These are phyloP conservation scores for Panaeolus cyanescens DNA, from an alignment of 768 basidiomycete species.

Conservation along the genomic window DNA sequence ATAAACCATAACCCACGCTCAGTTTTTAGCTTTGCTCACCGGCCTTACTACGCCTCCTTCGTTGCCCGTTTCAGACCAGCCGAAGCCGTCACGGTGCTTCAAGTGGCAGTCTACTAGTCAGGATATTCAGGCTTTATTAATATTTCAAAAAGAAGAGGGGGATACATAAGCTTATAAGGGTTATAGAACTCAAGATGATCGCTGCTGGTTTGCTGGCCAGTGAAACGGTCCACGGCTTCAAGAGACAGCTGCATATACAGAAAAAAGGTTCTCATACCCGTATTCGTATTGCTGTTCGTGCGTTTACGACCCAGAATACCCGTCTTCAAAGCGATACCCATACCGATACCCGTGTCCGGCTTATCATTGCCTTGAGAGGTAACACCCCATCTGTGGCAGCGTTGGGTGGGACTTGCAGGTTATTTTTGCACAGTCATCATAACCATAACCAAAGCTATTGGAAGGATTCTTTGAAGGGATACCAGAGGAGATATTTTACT, in stretches of 20 bases:
- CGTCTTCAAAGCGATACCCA: background rate
- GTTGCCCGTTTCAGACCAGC: background rate
- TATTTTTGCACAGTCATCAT: background rate
- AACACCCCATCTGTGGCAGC: background rate
- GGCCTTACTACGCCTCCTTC: background rate
- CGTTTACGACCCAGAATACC: background rate
- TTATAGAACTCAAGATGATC: background rate
- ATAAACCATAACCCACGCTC: background rate
- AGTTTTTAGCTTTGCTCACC: background rate
- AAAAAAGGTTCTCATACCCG: background rate
- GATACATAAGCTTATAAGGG: background rate
- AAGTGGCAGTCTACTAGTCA: background rate
- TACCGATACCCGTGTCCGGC: background rate
- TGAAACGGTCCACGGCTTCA: background rate
- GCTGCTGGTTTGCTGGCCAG: background rate
- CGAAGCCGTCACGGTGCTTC: background rate
- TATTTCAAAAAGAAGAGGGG: background rate
- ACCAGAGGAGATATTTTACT: slow-evolving; percentile 2
- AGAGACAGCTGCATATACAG: background rate
- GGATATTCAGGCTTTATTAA: background rate
- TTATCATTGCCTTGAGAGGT: background rate
- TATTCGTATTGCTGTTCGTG: background rate
- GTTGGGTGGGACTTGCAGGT: background rate
- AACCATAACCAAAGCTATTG: slow-evolving; percentile 40
- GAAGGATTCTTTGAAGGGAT: slow-evolving; percentile 23